These are phyloP conservation scores for Moesziomyces antarcticus DNA, from an alignment of 1,284 basidiomycete genomes.

Conservation along the genomic window DNA sequence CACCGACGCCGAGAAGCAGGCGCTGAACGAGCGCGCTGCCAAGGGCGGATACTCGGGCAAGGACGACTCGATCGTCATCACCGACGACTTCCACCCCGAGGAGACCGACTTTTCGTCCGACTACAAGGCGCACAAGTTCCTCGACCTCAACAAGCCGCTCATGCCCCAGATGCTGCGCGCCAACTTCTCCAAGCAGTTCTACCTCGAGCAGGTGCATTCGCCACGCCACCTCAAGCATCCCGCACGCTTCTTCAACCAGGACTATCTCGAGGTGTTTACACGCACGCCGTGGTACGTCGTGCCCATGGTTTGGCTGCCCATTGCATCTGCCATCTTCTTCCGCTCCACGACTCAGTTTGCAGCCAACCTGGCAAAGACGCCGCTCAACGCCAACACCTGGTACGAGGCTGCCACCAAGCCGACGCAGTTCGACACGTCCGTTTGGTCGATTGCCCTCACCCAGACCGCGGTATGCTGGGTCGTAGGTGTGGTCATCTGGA, in stretches of 20 bases:
- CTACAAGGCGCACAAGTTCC: constrained; percentile 85
- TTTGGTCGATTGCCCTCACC: constrained; percentile 41
- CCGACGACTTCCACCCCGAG: constrained; percentile 67
- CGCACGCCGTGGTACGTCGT: constrained; percentile 94
- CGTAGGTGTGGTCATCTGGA: constrained; percentile 94
- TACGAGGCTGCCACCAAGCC: constrained; percentile 71
- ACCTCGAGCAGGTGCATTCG: constrained; percentile 95
- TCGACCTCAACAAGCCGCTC: constrained; percentile 89
- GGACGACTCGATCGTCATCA: constrained; percentile 74
- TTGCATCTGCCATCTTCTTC: constrained; percentile 81
- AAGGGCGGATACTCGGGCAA: constrained; percentile 58
- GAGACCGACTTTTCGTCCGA: constrained; percentile 60
- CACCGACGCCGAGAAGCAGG: constrained; percentile 40
- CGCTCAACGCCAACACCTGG: constrained; percentile 34
- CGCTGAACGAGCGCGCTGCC: constrained; percentile 20
- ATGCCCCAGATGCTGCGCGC: constrained; percentile 84
- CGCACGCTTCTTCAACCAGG: constrained; percentile 86
- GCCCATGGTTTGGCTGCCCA: constrained; percentile 90
- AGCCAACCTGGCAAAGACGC: constrained; percentile 16
- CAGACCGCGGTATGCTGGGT: constrained; percentile 73
- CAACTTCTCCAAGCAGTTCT: constrained; percentile 93
- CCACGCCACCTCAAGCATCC: constrained; percentile 86
- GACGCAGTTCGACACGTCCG: constrained; percentile 60
- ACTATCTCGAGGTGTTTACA: constrained; percentile 86
- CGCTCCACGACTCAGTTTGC: constrained; percentile 84